Evolutionary conservation across 768 basidiomycete species (phyloP), one percentile per base, ranked within the genome.

Genomic region (Leucogyrophana mollusca): DNA sequence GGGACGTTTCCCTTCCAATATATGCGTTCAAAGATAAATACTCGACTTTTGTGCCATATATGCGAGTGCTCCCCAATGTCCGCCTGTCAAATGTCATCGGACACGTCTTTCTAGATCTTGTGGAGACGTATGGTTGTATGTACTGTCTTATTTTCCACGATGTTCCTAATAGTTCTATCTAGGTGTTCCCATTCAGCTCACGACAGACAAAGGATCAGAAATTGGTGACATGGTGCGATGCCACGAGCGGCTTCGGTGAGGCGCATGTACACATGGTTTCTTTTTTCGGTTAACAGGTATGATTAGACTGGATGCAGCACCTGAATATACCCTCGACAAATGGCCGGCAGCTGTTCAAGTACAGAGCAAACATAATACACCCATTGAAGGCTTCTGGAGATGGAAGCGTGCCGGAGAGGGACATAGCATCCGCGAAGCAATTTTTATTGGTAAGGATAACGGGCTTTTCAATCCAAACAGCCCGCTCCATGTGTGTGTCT

Each of bases 331-430:
- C 21, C 9, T 36, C 1, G 43, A 45, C 8, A 38, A 48, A 16
- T 53, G 42, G 23, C 56, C 57, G 9, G 45, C 60, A 13, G 37
- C 48, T 20, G 33, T 55, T 14, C 47, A 56, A 18, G 18, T 64
- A 9, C 45, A 45, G n/a, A 61, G 59, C 46, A 47, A 47, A 14
- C 40, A 52, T 35, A 63, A 63, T 35, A 63, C 57, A 3, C 53
- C 56, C 1, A 58, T 58, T 22, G 59, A 64, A 48, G 54, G 56
- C 14, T 48, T 56, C 8, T 64, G 62, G 59, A 47, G 47, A 30
- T 57, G 56, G 47, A 40, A 42, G 27, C 27, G 27, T 30, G 35
- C 35, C 7, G 35, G 35, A 16, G 35, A 37, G n/a, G 35, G 35
- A 6, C 35, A 37, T 37, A 37, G 35, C 20, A 33, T 49, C 9